phyloP scores from a whole-genome alignment of 225 moss, liverwort and hornwort species.

The Antitrichia curtipendula region DNA sequence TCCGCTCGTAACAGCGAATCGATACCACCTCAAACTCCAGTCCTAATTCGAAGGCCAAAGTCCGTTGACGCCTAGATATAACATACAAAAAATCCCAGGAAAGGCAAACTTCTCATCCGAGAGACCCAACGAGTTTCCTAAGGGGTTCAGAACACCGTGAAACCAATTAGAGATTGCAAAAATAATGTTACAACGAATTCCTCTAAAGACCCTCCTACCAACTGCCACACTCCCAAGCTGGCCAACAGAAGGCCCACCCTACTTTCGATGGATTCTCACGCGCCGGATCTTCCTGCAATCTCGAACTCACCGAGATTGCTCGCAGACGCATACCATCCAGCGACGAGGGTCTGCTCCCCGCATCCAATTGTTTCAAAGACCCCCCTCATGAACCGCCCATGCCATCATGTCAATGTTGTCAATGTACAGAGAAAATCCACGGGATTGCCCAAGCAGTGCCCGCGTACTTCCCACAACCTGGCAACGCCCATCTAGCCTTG shows the following conservation, averaged over 20 bases:
- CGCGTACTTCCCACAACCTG: neutral
- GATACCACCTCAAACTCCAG: too few species aligned
- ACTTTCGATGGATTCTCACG: neutral
- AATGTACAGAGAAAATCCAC: neutral
- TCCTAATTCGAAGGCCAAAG: too few species aligned
- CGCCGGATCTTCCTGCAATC: neutral
- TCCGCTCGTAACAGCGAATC: too few species aligned
- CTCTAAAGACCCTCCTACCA: neutral
- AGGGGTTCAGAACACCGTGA: neutral
- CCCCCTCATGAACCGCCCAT: neutral
- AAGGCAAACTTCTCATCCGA: too few species aligned
- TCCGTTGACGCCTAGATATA: neutral
- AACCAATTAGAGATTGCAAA: neutral
- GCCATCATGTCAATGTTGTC: neutral
- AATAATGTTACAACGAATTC: neutral
- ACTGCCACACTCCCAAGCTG: neutral
- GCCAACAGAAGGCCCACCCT: neutral
- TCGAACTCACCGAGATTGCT: neutral
- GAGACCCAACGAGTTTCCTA: neutral
- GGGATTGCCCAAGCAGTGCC: neutral
- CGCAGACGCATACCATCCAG: neutral
- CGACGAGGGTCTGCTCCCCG: neutral
- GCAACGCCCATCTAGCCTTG: conserved; percentile 10
- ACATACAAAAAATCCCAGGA: neutral
- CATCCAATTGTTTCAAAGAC: neutral